Conservation (phyloP, 2,329 filamentous ascomycete species). For the Aspergillus sp. region DNA sequence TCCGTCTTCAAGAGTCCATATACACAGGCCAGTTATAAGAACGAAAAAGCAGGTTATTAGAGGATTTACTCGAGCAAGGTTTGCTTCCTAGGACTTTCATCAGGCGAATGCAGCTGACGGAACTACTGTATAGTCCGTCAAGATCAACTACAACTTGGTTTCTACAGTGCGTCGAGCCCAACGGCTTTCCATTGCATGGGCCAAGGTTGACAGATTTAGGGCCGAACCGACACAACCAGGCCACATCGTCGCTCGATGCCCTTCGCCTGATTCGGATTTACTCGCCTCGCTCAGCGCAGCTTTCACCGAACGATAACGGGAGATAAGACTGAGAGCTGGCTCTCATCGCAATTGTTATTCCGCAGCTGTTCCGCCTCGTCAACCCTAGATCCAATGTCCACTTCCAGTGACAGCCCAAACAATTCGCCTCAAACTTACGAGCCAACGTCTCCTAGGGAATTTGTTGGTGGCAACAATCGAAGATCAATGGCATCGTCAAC, state of each 20-base stretch:
- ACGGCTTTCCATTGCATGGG: too few species aligned
- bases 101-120: background rate
- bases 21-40: constrained; percentile 13
- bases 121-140: background rate
- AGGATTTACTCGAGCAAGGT: constrained; percentile 5
- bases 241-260: background rate
- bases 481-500: constrained; percentile 34
- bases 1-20: constrained; percentile 8
- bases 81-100: background rate
- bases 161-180: too few species aligned
- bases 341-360: constrained; percentile 34
- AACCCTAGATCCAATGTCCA: constrained; percentile 29
- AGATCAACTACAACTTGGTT: background rate
- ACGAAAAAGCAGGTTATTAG: constrained; percentile 1
- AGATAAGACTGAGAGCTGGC: constrained; percentile 37
- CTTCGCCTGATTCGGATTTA: constrained; percentile 3
- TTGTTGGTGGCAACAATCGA: constrained; percentile 39
- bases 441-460: constrained; percentile 45
- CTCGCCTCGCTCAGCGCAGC: background rate
- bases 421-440: constrained; percentile 38
- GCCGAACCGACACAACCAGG: too few species aligned
- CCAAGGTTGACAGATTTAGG: too few species aligned
- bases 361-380: background rate
- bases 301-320: constrained; percentile 3
- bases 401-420: constrained; percentile 29